phyloP scores from a whole-genome alignment of 2,329 filamentous ascomycete species.

The Metarhizium humberi region DNA sequence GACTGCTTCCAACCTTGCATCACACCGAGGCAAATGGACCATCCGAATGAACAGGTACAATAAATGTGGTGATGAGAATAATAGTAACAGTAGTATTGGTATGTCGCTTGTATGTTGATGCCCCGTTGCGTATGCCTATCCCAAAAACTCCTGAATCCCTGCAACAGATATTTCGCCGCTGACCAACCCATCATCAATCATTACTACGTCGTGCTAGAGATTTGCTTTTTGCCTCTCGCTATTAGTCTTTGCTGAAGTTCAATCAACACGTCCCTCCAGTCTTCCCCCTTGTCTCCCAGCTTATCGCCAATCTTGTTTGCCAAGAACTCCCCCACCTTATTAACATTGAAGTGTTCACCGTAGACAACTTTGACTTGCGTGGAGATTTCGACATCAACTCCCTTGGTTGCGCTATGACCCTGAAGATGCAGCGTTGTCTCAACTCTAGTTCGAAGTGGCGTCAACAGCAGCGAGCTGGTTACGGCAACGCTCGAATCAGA shows the following conservation, averaged over 20 bases:
- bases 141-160: slow-evolving; percentile 5
- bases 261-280: slow-evolving; percentile 46
- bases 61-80: not conserved
- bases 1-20: too few relatives aligned
- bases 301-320: slow-evolving; percentile 39
- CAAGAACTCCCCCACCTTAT: slow-evolving; percentile 67
- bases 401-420: slow-evolving; percentile 33
- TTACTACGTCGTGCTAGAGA: slow-evolving; percentile 8
- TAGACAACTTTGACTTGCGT: slow-evolving; percentile 58
- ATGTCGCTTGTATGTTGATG: not conserved
- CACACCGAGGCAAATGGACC: too few relatives aligned
- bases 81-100: not conserved
- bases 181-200: slow-evolving; percentile 20
- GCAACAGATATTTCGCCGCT: slow-evolving; percentile 2
- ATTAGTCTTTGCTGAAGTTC: slow-evolving; percentile 47
- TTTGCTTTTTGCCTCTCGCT: slow-evolving; percentile 43
- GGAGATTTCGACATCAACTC: slow-evolving; percentile 44
- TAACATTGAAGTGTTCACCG: slow-evolving; percentile 67
- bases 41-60: not conserved
- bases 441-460: slow-evolving; percentile 58
- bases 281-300: slow-evolving; percentile 24
- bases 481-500: slow-evolving; percentile 58
- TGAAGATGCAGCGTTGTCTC: slow-evolving; percentile 50
- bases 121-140: not conserved
- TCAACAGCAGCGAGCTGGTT: slow-evolving; percentile 52